Conservation (phyloP, 2,329 filamentous ascomycete genomes). For the Fusarium musae region DNA sequence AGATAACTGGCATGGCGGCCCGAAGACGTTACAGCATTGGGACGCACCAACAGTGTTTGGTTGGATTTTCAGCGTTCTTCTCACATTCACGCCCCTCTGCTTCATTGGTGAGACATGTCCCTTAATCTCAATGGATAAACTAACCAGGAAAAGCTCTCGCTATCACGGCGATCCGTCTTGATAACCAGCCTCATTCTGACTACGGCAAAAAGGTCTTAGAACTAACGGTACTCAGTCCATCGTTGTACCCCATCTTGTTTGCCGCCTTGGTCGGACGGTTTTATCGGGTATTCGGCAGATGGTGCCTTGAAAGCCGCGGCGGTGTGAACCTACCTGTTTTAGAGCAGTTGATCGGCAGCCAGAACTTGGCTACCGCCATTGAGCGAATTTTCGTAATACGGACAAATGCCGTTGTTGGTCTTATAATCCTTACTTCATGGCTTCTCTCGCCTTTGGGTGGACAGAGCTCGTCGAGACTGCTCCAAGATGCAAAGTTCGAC, state of each 20-base stretch:
- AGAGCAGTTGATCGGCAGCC: background rate
- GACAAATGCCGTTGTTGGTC: background rate
- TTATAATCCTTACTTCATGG: background rate
- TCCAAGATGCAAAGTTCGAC: background rate
- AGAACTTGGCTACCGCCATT: background rate
- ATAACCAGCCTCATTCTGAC: background rate
- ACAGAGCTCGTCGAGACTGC: background rate
- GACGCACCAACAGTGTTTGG: background rate
- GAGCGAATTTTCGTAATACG: background rate
- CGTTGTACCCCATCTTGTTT: background rate
- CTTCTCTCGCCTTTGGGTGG: background rate
- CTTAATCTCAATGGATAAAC: background rate
- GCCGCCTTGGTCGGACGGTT: background rate
- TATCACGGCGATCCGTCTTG: background rate
- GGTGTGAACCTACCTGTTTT: background rate
- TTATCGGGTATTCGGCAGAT: background rate
- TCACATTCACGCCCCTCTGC: background rate
- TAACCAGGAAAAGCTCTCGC: background rate
- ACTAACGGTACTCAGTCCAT: background rate
- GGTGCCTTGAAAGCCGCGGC: background rate
- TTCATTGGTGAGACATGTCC: background rate
- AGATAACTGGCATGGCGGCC: background rate
- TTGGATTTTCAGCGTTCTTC: background rate
- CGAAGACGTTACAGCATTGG: background rate
- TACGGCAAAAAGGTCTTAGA: background rate